Base-by-base conservation (phyloP, 345 rosid genomes). In the Triadica sebifera region DNA sequence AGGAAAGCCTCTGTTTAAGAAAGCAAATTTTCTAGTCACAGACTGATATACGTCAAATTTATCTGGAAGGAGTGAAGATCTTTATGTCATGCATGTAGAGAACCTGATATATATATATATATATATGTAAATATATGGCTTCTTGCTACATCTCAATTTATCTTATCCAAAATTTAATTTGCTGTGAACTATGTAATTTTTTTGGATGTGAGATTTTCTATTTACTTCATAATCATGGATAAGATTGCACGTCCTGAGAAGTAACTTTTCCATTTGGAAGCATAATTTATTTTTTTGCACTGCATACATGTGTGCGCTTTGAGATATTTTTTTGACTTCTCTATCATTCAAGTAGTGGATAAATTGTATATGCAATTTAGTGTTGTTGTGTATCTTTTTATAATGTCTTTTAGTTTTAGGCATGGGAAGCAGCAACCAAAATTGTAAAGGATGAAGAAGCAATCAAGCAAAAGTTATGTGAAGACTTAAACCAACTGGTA, bases 401-500 rank as follows among this genome's bases (percentile, higher is more conserved):
- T 50, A 15, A 25, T 46, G 24, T 65, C 64, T 20, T 58, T 24
- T 58, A 58, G 62, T 65, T 74, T 65, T 71, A 91, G 95, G 86
- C 65, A 24, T 92, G 85, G 90, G 95, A 91, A 86, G 90, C 82
- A 67, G 93, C 97, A 46, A 65, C 81, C 55, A 83, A 85, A 81
- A 86, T 81, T 63, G 82, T 91, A 76, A 82, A 75, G 83, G 93
- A 91, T 61, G 97, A 92, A 84, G 98, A 92, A 84, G 89, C 79
- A 80, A 6, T 76, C 47, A 94, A 94, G 77, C 91, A 94, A 84
- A 87, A 81, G 81, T 84, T 94, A 60, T 92, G 97, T 46, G 93
- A 89, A 57, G 97, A 92, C 82, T 83, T 94, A 80, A 89, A 85
- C 79, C 74, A 84, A 64, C 83, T 92, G 97, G 97, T 92, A 88